These are phyloP conservation scores for Ganoderma lingzhi DNA, from an alignment of 1,284 basidiomycete genomes.

Conservation along the genomic window DNA sequence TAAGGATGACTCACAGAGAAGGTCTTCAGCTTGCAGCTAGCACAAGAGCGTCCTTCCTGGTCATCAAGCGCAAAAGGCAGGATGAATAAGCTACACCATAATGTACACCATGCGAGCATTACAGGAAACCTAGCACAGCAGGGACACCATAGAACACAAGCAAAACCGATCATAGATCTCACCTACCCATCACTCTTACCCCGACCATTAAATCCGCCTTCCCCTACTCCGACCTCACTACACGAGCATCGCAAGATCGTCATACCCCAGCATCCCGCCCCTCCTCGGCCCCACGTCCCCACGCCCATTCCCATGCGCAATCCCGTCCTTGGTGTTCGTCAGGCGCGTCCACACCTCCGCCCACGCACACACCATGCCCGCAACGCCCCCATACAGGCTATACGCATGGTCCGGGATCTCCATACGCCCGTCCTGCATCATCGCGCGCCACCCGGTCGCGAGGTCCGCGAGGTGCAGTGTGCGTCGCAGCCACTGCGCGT, in stretches of 20 bases:
- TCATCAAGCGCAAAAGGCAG: background rate
- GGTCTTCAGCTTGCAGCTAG: background rate
- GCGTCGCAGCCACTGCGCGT: constrained; percentile 41
- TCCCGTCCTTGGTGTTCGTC: constrained; percentile 20
- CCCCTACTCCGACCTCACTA: background rate
- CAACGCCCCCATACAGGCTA: constrained; percentile 62
- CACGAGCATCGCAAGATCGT: constrained; percentile 32
- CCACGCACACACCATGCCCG: constrained; percentile 66
- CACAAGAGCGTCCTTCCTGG: background rate
- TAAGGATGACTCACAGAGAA: background rate
- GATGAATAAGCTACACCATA: constrained; percentile 5
- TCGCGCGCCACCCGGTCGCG: constrained; percentile 45
- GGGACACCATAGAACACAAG: background rate
- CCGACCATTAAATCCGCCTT: background rate
- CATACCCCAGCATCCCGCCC: constrained; percentile 41
- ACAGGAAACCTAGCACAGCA: background rate
- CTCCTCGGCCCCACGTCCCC: constrained; percentile 22
- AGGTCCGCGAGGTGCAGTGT: constrained; percentile 57
- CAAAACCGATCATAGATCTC: background rate
- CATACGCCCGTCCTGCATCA: constrained; percentile 52
- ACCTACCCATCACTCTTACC: background rate
- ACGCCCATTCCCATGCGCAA: constrained; percentile 17
- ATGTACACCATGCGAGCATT: background rate
- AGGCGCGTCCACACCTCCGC: constrained; percentile 52
- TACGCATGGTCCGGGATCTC: constrained; percentile 55